Conservation (phyloP, 1,139 yeast species). For the Protomyces lactucae-debilis region DNA sequence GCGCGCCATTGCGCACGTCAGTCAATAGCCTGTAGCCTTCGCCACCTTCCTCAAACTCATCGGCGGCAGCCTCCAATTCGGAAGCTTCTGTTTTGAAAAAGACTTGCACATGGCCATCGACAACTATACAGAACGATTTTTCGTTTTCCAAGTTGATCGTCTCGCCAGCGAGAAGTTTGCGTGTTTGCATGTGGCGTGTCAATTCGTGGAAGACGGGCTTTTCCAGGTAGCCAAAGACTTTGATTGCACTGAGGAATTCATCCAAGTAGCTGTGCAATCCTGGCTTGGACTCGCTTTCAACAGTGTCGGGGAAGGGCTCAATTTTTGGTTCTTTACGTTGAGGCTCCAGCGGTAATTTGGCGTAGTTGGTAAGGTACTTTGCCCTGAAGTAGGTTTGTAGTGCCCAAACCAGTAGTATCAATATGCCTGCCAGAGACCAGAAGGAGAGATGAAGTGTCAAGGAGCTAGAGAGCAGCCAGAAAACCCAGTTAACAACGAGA, state of each 20-base stretch:
- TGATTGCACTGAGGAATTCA: conserved; percentile 83
- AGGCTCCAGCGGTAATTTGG: conserved; percentile 50
- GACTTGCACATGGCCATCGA: conserved; percentile 82
- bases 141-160: conserved; percentile 65
- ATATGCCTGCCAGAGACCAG: conserved; percentile 7
- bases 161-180: conserved; percentile 73
- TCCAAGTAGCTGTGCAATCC: conserved; percentile 62
- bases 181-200: conserved; percentile 87
- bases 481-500: background rate
- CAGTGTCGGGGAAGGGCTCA: conserved; percentile 44
- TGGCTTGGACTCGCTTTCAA: conserved; percentile 42
- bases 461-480: conserved; percentile 1
- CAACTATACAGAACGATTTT: conserved; percentile 86
- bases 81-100: conserved; percentile 51
- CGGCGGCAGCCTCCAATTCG: conserved; percentile 35
- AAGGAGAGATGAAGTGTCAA: conserved; percentile 27
- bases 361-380: conserved; percentile 49
- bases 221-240: conserved; percentile 89
- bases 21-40: conserved; percentile 70
- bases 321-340: conserved; percentile 46
- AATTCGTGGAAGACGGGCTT: conserved; percentile 86
- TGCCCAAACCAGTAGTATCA: background rate
- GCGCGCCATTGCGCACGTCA: conserved; percentile 77
- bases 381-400: conserved; percentile 47
- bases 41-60: conserved; percentile 47